phyloP scores from a whole-genome alignment of 257 asterid genomes.

The Solanum virginianum region DNA sequence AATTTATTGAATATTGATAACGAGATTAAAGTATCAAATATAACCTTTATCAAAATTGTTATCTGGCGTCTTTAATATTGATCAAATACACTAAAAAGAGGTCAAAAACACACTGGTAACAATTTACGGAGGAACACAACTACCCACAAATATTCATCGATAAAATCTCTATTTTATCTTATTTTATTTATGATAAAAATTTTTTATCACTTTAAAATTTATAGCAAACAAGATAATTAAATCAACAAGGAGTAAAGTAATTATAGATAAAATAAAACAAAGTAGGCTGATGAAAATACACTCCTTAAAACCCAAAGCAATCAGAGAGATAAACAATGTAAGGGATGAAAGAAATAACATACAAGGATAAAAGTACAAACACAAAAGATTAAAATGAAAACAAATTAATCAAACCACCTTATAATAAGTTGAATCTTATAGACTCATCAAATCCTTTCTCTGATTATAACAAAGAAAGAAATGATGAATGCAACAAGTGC shows the following conservation, averaged over 20 bases:
- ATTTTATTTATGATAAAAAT: neutral
- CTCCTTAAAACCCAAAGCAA: neutral
- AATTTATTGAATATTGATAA: neutral
- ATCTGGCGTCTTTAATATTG: no score
- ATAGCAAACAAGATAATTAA: no score
- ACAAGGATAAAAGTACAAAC: neutral
- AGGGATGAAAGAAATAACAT: neutral
- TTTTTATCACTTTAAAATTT: neutral
- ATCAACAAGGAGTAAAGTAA: neutral
- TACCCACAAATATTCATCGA: neutral
- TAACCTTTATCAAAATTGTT: no score
- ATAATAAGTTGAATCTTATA: neutral
- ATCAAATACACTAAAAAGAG: neutral
- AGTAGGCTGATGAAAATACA: neutral
- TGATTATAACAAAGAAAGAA: neutral
- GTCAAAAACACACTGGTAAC: neutral
- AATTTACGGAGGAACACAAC: no score
- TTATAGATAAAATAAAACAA: neutral
- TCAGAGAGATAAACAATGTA: neutral
- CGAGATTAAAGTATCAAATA: neutral
- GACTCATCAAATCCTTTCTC: neutral
- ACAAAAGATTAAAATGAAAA: neutral
- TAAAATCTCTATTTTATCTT: no score
- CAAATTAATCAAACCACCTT: neutral
- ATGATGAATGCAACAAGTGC: neutral